A percentile compares a stretch with the other conserved stretches of the same genome.
Evolutionary conservation across 1,284 basidiomycete genomes (phyloP).

Genomic region (Cryptococcus sp.): DNA sequence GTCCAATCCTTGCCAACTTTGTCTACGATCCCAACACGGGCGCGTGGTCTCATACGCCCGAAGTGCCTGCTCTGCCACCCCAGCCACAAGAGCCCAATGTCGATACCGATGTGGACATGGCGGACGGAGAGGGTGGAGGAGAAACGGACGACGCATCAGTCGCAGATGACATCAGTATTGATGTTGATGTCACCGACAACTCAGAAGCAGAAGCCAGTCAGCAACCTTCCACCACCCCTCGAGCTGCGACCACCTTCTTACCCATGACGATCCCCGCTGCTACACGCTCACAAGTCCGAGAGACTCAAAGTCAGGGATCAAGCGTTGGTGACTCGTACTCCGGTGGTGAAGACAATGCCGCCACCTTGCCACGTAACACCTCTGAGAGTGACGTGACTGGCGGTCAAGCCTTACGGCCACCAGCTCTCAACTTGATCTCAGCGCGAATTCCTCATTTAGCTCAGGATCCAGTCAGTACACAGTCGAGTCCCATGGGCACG

Average conservation of each 20-base stretch:
- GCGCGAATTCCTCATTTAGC: constrained; percentile 36
- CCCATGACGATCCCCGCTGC: constrained; percentile 38
- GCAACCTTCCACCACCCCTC: constrained; percentile 42
- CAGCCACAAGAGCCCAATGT: constrained; percentile 5
- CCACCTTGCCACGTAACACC: constrained; percentile 35
- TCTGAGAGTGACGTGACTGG: constrained; percentile 40
- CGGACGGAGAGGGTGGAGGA: constrained; percentile 46
- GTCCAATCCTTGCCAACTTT: constrained; percentile 8
- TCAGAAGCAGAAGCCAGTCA: constrained; percentile 1
- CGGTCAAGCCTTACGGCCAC: constrained; percentile 17
- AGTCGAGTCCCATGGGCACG: constrained; percentile 50
- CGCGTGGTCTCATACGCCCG: not conserved
- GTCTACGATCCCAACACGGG: constrained; percentile 9
- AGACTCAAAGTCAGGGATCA: constrained; percentile 31
- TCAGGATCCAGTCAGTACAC: constrained; percentile 39
- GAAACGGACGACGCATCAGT: constrained; percentile 38
- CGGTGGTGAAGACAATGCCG: constrained; percentile 30
- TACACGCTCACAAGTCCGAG: constrained; percentile 15
- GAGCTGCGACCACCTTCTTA: constrained; percentile 37
- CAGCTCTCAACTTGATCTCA: constrained; percentile 27
- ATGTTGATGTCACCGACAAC: constrained; percentile 27
- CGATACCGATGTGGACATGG: constrained; percentile 51
- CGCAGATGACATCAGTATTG: constrained; percentile 39
- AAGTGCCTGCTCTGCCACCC: not conserved
- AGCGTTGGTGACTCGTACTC: constrained; percentile 32